Evolutionary conservation across 2,329 filamentous ascomycete genomes (phyloP).

Genomic region (Cladosporium sp.): DNA sequence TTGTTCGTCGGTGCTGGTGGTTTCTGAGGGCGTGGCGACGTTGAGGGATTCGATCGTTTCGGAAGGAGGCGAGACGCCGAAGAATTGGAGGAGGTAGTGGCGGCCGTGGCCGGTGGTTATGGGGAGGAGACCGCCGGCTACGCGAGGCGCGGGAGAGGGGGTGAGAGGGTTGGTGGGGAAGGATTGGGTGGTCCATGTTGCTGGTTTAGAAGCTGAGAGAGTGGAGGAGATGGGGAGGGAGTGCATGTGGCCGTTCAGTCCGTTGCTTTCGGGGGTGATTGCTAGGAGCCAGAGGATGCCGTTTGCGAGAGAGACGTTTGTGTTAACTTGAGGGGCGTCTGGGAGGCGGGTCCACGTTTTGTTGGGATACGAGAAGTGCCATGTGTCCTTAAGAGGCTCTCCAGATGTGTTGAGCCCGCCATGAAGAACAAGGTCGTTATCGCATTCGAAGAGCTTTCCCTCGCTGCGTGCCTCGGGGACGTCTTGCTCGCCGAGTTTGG

Average conservation of each 20-base stretch:
- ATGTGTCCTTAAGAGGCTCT: conserved; percentile 26
- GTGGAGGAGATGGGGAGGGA: conserved; percentile 20
- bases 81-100: conserved; percentile 41
- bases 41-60: conserved; percentile 14
- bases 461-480: conserved; percentile 24
- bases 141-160: conserved; percentile 37
- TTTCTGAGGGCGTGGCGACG: conserved; percentile 16
- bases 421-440: conserved; percentile 28
- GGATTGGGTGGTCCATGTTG: conserved; percentile 35
- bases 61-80: conserved; percentile 26
- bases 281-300: conserved; percentile 38
- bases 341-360: conserved; percentile 26
- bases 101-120: conserved; percentile 42
- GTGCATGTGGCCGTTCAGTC: conserved; percentile 24
- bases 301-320: conserved; percentile 34
- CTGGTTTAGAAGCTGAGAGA: conserved; percentile 11
- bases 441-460: conserved; percentile 24
- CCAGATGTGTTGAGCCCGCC: conserved; percentile 23
- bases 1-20: conserved; percentile 15
- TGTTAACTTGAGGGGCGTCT: conserved; percentile 25
- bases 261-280: conserved; percentile 28
- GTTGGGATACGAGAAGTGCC: conserved; percentile 26
- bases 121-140: conserved; percentile 36
- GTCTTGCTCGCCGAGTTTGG: conserved; percentile 19
- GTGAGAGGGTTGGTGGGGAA: conserved; percentile 41